phyloP scores from a whole-genome alignment of 169 alveolate genomes.

The Plasmodium vivax region DNA sequence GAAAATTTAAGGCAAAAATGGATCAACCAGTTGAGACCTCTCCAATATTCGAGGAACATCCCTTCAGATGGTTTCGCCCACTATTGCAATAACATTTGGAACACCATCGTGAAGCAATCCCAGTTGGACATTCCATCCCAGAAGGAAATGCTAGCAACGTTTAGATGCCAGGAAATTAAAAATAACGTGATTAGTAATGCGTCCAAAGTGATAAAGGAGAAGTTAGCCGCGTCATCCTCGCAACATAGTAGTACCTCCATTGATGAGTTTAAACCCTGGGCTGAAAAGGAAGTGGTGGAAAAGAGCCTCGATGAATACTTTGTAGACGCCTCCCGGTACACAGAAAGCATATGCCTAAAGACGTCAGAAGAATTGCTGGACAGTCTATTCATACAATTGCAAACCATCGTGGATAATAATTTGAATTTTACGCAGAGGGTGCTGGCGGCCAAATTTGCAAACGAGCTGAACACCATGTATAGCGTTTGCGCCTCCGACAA shows the following conservation, averaged over 20 bases:
- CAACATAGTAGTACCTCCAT: constrained; percentile 7
- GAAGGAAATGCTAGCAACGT: constrained; percentile 89
- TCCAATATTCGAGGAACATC: constrained; percentile 84
- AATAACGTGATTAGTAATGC: constrained; percentile 75
- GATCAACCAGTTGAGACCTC: constrained; percentile 80
- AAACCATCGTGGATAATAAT: constrained; percentile 77
- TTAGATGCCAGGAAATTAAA: constrained; percentile 88
- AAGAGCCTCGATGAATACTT: constrained; percentile 77
- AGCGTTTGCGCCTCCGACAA: constrained; percentile 73
- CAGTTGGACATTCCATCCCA: constrained; percentile 90
- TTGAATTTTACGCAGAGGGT: constrained; percentile 72
- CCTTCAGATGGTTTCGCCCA: constrained; percentile 92
- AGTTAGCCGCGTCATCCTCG: constrained; percentile 22
- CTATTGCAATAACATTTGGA: constrained; percentile 82
- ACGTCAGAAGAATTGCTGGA: constrained; percentile 75
- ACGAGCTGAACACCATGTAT: constrained; percentile 75
- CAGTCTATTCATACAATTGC: constrained; percentile 72
- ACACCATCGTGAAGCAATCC: constrained; percentile 87
- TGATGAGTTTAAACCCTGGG: constrained; percentile 76
- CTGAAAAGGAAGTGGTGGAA: constrained; percentile 65
- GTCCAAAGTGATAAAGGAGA: constrained; percentile 40
- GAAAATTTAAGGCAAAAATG: constrained; percentile 76
- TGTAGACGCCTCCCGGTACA: constrained; percentile 81
- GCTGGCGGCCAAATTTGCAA: constrained; percentile 72
- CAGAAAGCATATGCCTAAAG: constrained; percentile 71